phyloP scores from a whole-genome alignment of 139 green algal genomes.

The Tetraselmis chui region DNA sequence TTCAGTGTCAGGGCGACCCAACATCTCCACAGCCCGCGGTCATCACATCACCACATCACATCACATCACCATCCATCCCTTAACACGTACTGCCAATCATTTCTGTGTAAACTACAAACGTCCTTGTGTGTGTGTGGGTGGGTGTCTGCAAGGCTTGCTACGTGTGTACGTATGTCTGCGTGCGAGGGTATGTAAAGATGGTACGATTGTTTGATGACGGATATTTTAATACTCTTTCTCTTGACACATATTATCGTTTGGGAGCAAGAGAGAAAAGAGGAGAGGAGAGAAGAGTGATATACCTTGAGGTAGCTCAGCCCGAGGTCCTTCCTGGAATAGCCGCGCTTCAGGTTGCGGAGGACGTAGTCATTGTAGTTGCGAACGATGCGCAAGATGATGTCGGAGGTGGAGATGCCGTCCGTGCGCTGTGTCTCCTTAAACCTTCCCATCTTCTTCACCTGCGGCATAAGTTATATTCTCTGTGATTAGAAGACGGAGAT shows the following conservation, averaged over 20 bases:
- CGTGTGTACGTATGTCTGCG: not conserved
- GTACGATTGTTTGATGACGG: not conserved
- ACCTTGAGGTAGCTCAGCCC: constrained; percentile 41
- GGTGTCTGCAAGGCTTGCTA: no score
- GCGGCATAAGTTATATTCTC: no score
- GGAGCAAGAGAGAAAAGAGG: constrained; percentile 20
- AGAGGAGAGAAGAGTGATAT: constrained; percentile 1
- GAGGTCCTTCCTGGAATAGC: constrained; percentile 75
- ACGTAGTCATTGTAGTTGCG: constrained; percentile 89
- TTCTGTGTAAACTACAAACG: no score
- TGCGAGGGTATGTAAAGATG: not conserved
- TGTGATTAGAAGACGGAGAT: no score
- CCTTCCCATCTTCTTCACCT: constrained; percentile 73
- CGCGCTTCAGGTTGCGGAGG: constrained; percentile 77
- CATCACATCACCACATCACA: no score
- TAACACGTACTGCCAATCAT: no score
- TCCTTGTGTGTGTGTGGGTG: no score
- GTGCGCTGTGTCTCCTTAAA: constrained; percentile 83
- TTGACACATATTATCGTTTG: not conserved
- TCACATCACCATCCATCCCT: no score
- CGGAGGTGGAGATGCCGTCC: constrained; percentile 79
- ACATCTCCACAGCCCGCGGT: no score
- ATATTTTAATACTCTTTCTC: not conserved
- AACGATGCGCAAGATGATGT: constrained; percentile 89
- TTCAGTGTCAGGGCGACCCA: no score